Evolutionary conservation across 1,284 basidiomycete species (phyloP), one percentile per base, ranked within the genome.

Genomic region (Xerocomus minutiporus): DNA sequence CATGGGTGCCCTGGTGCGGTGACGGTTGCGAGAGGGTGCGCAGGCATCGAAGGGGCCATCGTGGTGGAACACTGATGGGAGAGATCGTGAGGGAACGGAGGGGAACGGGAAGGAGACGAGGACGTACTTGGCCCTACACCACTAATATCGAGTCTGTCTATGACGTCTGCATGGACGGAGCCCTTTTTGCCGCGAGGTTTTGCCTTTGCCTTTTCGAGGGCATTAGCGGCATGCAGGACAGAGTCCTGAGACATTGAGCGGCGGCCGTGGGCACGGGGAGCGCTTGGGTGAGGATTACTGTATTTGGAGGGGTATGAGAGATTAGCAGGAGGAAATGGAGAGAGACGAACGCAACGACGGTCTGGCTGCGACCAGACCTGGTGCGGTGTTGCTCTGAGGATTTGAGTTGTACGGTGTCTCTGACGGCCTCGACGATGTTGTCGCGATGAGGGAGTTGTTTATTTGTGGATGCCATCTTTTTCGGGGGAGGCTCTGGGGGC

Each of bases 11-110:
- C 82, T 86, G 64, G 77, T 80, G 62, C 78, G 81, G 62, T 88
- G 83, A 45, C 83, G 82, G 71, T 92, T 92, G 62, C 90, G 85
- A 52, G 88, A 90, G 2, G 90, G 90, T 1, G 89, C 88, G 64
- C 88, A 91, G 28, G 90, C 90, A 66, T 92, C 89, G 66, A 92
- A 92, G 7, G 89, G 89, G 25, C 90, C 89, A 64, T 92, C 90
- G 62, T 92, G 90, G 64, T 92, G 89, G 72, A 91, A 89, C 81
- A 88, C 88, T 91, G 59, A 41, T 32, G 31, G 44, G 53, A 45
- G 13, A 48, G 48, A 60, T 55, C 51, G 52, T 46, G 53, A 52
- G 52, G 49, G 45, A 49, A 52, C 56, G 39, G 12, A 13, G 4
- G 13, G 42, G 25, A 20, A 23, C 13, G 25, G 29, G 8, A 12